Evolutionary conservation across 2,329 filamentous ascomycete genomes (phyloP), one percentile per base, ranked within the genome.

Genomic region (Aspergillus quadrilineatus): DNA sequence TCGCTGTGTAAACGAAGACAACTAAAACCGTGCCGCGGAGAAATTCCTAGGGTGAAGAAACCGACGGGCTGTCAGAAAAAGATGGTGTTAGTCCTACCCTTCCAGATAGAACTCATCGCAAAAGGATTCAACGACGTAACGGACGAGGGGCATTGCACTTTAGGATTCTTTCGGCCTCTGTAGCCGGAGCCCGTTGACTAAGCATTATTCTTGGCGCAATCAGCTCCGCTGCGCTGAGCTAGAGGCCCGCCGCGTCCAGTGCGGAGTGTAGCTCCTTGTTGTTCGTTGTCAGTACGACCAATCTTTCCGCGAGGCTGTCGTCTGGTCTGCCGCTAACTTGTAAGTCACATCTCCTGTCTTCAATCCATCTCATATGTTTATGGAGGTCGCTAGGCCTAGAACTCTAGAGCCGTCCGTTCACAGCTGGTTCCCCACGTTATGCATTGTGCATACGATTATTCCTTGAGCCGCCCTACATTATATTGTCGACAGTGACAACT

Each of bases 141-240:
- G 56, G 58, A 50, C 62, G 55, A 71, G 69, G 69, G 68, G 67
- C 59, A 55, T 47, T 65, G 63, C 60, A 59, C 50, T 47, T 56
- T 32, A 51, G 60, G 61, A 39, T 29, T 45, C 39, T 61, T 56
- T 58, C 56, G 66, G 56, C 48, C 56, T 43, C 69, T 63, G 60
- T 65, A 65, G 28, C 7, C 22, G 9, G 6, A 8, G 12, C 4
- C 32, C 17, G 47, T 2, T 30, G 4, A 61, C 63, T 55, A 61
- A 5, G 15, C 30, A 8, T 22, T 59, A 46, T 12, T 44, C 53
- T 57, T 43, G 47, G 48, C 47, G 41, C 46, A 5, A 8, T 29
- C 17, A 30, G 14, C 45, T 44, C 29, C 15, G 45, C 8, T 10
- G 28, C 51, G 26, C 9, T 39, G 37, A 51, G 14, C 37, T 50